Evolutionary conservation across 2,329 filamentous ascomycete genomes (phyloP).

Genomic region (Colletotrichum graminicola): DNA sequence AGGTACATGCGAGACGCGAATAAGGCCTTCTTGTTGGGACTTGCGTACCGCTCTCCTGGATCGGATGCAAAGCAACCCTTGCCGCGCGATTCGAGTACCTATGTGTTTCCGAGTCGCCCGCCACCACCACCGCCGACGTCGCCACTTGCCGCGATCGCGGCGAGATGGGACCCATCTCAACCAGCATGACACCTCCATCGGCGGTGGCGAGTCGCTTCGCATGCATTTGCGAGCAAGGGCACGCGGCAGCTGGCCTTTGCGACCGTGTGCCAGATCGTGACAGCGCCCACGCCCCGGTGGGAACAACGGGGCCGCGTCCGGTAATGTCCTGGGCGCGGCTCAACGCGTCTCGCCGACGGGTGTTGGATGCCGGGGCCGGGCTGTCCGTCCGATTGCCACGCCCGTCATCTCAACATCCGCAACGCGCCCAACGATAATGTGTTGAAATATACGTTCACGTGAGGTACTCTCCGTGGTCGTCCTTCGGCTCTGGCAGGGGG

Average conservation of each 20-base stretch:
- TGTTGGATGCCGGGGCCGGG: slow-evolving; percentile 14
- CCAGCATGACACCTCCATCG: background rate
- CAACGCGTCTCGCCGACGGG: slow-evolving; percentile 20
- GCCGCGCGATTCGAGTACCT: background rate
- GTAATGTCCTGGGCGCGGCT: slow-evolving; percentile 15
- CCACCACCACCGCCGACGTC: too few relatives aligned
- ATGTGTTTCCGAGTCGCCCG: background rate
- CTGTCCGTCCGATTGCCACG: slow-evolving; percentile 24
- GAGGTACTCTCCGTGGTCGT: background rate
- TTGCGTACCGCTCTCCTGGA: background rate
- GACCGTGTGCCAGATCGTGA: slow-evolving; percentile 16
- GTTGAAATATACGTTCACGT: background rate
- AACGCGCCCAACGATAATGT: slow-evolving; percentile 14
- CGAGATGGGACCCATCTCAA: background rate
- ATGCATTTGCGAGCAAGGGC: slow-evolving; percentile 12
- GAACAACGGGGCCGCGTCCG: background rate
- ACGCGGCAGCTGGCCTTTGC: slow-evolving; percentile 1
- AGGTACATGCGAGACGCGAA: background rate
- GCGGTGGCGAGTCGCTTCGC: slow-evolving; percentile 3
- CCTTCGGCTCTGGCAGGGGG: background rate
- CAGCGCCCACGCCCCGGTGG: background rate
- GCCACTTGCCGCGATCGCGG: slow-evolving; percentile 1
- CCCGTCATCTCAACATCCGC: slow-evolving; percentile 35
- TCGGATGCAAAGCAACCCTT: background rate
- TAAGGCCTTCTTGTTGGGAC: background rate